A percentile compares a stretch with the other conserved stretches of the same genome.
Conservation (phyloP, 257 asterid genomes). For the Anisodus acutangulus region DNA sequence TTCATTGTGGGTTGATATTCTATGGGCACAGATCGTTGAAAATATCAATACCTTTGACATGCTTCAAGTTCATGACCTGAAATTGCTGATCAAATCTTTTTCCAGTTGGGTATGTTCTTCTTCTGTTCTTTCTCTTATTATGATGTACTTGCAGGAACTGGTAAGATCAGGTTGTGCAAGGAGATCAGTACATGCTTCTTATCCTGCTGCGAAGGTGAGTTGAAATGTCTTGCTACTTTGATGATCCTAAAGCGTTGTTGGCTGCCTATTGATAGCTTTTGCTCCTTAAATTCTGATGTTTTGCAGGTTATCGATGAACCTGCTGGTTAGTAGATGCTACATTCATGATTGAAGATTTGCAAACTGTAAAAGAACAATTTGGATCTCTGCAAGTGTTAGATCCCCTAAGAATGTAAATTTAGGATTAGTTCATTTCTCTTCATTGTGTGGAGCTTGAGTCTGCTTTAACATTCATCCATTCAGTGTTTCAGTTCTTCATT, state of each 20-base stretch:
- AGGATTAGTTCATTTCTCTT: constrained; percentile 12
- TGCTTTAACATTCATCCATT: background rate
- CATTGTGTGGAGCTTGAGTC: background rate
- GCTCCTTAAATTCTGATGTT: constrained; percentile 1
- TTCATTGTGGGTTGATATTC: background rate
- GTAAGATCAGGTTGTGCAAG: constrained; percentile 26
- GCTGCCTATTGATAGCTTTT: constrained; percentile 30
- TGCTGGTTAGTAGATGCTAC: constrained; percentile 34
- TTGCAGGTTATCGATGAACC: constrained; percentile 26
- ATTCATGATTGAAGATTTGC: constrained; percentile 19
- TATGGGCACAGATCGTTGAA: background rate
- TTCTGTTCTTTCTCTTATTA: constrained; percentile 6
- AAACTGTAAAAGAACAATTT: constrained; percentile 27
- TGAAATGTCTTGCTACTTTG: background rate
- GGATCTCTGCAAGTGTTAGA: background rate
- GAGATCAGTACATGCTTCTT: constrained; percentile 25
- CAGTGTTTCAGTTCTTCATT: constrained; percentile 5
- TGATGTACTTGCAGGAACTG: constrained; percentile 34
- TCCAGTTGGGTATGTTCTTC: constrained; percentile 22
- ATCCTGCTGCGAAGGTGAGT: constrained; percentile 32
- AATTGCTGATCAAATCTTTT: background rate
- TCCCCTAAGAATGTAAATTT: background rate
- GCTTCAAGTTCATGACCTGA: background rate
- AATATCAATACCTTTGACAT: background rate
- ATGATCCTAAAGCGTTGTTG: constrained; percentile 9